Base-by-base conservation (phyloP, 2,329 filamentous ascomycete species). In the Emericellopsis cladophorae region DNA sequence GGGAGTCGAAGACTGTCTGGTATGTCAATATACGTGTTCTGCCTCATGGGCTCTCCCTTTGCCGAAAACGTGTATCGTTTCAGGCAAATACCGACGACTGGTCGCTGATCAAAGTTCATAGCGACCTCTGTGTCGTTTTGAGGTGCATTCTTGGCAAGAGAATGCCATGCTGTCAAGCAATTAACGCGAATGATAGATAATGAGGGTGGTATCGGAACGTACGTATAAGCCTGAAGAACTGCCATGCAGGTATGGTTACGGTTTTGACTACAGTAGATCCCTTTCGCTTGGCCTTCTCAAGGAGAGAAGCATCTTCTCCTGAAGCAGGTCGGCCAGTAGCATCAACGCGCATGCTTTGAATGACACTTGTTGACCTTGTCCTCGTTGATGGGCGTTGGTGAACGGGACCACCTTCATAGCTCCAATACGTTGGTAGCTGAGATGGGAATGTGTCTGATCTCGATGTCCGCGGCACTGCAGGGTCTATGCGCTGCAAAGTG, bases 211-310 rank as follows among this genome's bases (percentile, higher is more conserved):
- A 9, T 18, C 5, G 11, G 14, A 31, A 70, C 83, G 63, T 66
- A 88, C 84, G 89, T 51, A 95, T 87, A 22, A 96, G 67, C 53
- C 84, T 87, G 62, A 95, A 96, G 54, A 96, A 95, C 53, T 95
- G 90, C 88, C 89, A 96, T 2, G 92, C 92, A 31, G 90, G 90
- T 67, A 96, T 95, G 44, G 90, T 81, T 12, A 96, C 84, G 51
- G 94, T 89, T 54, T 90, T 95, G 49, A 64, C 68, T 42, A 70
- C 66, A 2, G 64, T 68, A 11, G 71, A 73, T 9, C 49, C 66
- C 59, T 54, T 69, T 55, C 49, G 56, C 58, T 51, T 65, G 58
- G 49, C 61, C 56, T 57, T 65, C 45, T 65, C 61, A 33, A 67
- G 55, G 24, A 70, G 52, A 12, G 56, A 64, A 14, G 56, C 52